A percentile compares a stretch with the other conserved stretches of the same genome.
phyloP scores from a whole-genome alignment of 1,139 yeast species.

The Candida sp. region DNA sequence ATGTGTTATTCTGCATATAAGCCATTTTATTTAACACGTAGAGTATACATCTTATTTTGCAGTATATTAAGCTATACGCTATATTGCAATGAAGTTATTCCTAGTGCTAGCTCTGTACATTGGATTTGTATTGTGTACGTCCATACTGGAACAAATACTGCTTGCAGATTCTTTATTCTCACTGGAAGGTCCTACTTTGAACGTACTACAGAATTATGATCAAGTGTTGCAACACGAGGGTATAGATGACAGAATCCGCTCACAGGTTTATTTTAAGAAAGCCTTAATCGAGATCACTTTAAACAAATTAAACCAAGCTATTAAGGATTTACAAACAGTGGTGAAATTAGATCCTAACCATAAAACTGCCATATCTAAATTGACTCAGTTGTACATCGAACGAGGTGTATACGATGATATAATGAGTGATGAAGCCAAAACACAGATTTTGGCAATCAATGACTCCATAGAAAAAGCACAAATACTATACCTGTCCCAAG shows the following conservation, averaged over 20 bases:
- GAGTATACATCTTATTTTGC: background rate
- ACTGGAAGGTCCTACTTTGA: constrained; percentile 23
- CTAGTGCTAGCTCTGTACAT: background rate
- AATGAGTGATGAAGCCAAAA: background rate
- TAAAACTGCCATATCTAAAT: constrained; percentile 40
- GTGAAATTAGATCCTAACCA: constrained; percentile 36
- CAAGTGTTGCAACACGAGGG: constrained; percentile 10
- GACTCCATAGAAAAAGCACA: background rate
- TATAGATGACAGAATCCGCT: constrained; percentile 5
- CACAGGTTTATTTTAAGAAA: constrained; percentile 48
- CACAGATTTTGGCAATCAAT: background rate
- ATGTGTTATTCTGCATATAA: constrained; percentile 1
- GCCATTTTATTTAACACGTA: background rate
- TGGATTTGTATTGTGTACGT: background rate
- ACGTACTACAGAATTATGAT: constrained; percentile 22
- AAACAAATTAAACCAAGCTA: constrained; percentile 45
- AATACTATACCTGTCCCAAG: background rate
- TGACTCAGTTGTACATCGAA: constrained; percentile 42
- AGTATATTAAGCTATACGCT: too few relatives aligned
- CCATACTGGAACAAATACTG: constrained; percentile 1
- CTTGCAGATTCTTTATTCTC: constrained; percentile 12
- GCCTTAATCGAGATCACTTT: constrained; percentile 52
- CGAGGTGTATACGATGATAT: constrained; percentile 37
- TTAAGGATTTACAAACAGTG: constrained; percentile 43
- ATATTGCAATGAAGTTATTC: background rate